Conservation (phyloP, 129 eudicot species). For the Tagetes patula region DNA sequence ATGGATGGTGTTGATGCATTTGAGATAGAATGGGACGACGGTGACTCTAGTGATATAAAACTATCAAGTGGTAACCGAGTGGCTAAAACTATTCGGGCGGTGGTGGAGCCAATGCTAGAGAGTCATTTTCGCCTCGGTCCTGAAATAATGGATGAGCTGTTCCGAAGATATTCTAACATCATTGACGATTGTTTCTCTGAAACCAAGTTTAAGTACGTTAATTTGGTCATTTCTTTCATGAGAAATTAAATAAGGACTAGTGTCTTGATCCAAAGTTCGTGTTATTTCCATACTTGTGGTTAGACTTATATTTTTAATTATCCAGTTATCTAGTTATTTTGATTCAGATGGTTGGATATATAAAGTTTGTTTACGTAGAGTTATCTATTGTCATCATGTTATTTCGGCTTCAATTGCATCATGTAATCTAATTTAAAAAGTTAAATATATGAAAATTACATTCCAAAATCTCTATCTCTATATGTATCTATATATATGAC, state of each 20-base stretch:
- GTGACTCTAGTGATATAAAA: background rate
- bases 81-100: constrained; percentile 55
- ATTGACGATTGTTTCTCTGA: constrained; percentile 35
- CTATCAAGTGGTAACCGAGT: constrained; percentile 44
- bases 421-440: too few species aligned
- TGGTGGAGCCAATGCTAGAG: constrained; percentile 59
- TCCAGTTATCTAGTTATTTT: background rate
- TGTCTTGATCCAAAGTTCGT: background rate
- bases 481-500: too few species aligned
- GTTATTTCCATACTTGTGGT: background rate
- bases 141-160: constrained; percentile 48
- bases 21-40: constrained; percentile 53
- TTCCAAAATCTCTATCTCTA: too few species aligned
- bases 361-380: too few species aligned
- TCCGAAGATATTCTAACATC: constrained; percentile 36
- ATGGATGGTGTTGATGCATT: constrained; percentile 32
- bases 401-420: too few species aligned
- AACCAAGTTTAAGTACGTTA: constrained; percentile 18
- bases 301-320: too few species aligned
- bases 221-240: constrained; percentile 42
- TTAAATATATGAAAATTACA: too few species aligned
- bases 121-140: constrained; percentile 47
- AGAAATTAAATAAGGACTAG: constrained; percentile 13
- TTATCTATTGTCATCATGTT: too few species aligned
- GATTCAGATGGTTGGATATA: too few species aligned